Conservation (phyloP, 805 yeast genomes). For the Barnettozyma sp. region DNA sequence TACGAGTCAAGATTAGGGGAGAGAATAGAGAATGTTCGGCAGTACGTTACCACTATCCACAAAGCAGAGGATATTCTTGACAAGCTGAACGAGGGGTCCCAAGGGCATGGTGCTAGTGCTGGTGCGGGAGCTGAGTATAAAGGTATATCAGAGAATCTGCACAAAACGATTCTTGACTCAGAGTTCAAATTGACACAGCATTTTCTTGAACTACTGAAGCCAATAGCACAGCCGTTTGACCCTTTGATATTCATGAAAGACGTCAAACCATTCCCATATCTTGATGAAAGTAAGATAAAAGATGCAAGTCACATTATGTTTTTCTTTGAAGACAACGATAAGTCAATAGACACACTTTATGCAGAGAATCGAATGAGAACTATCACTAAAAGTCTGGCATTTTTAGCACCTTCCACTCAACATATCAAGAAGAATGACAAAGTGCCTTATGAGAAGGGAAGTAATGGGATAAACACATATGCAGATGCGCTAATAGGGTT, state of each 20-base stretch:
- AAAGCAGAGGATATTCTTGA: constrained; percentile 41
- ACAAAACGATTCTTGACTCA: constrained; percentile 47
- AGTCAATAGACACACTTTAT: constrained; percentile 29
- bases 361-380: constrained; percentile 36
- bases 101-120: constrained; percentile 25
- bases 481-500: constrained; percentile 44
- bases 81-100: constrained; percentile 28
- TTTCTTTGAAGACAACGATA: constrained; percentile 35
- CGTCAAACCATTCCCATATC: constrained; percentile 36
- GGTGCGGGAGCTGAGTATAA: no score
- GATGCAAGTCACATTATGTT: constrained; percentile 38
- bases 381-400: constrained; percentile 38
- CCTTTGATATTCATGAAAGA: constrained; percentile 36
- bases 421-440: constrained; percentile 31
- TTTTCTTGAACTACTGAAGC: constrained; percentile 39
- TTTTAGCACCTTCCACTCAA: constrained; percentile 40
- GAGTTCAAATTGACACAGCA: constrained; percentile 47
- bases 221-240: constrained; percentile 36
- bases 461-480: constrained; percentile 50
- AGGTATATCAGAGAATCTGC: constrained; percentile 59
- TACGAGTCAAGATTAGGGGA: constrained; percentile 32
- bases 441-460: constrained; percentile 54
- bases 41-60: constrained; percentile 34
- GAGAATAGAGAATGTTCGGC: constrained; percentile 27
- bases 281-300: constrained; percentile 29